Evolutionary conservation across 139 green algal species (phyloP).

Genomic region (Diplosphaera chodatii): DNA sequence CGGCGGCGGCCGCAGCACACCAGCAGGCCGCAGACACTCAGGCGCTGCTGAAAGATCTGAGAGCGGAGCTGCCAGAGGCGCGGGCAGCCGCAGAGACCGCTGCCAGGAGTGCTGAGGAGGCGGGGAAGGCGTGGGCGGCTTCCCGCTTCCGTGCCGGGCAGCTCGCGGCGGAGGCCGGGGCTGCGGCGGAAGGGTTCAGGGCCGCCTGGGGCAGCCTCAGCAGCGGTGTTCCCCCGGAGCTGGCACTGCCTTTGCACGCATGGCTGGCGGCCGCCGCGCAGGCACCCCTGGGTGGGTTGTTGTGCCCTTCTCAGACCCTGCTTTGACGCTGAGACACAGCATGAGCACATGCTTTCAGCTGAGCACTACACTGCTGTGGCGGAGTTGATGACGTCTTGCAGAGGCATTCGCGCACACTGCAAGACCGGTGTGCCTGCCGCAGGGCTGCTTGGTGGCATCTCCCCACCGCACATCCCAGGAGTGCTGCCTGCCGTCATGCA

Average conservation of each 20-base stretch:
- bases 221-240: background rate
- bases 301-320: too few relatives aligned
- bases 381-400: too few relatives aligned
- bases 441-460: background rate
- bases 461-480: background rate
- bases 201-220: background rate
- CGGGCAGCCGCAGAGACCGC: background rate
- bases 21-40: constrained; percentile 4
- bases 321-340: too few relatives aligned
- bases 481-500: background rate
- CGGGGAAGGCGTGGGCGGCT: too few relatives aligned
- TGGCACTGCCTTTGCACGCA: background rate
- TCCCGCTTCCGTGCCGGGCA: background rate
- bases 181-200: background rate
- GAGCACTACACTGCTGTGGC: too few relatives aligned
- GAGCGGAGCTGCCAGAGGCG: background rate
- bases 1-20: constrained; percentile 10
- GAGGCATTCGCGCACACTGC: too few relatives aligned
- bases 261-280: background rate
- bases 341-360: too few relatives aligned
- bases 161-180: background rate
- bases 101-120: background rate
- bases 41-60: background rate
- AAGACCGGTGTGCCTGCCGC: too few relatives aligned
- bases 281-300: background rate